Percentiles rank a stretch among this genome's conserved stretches.
These are phyloP conservation scores for Monotropa hypopitys DNA, from an alignment of 179 eudicot genomes.

Conservation along the genomic window DNA sequence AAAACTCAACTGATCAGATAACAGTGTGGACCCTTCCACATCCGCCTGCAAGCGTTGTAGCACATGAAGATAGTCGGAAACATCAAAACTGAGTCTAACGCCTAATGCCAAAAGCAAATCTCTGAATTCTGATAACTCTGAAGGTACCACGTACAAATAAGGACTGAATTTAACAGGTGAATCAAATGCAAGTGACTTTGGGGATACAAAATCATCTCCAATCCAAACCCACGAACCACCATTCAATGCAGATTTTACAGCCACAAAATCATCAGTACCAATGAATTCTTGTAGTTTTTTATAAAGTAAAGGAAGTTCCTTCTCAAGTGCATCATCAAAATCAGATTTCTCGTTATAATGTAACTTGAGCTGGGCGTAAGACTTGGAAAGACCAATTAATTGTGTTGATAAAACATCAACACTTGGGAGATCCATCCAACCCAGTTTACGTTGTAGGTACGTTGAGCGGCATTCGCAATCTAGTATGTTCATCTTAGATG, in stretches of 20 bases:
- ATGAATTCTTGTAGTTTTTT: slow-evolving; percentile 61
- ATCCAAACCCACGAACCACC: slow-evolving; percentile 94
- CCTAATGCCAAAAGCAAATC: slow-evolving; percentile 81
- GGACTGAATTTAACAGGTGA: slow-evolving; percentile 97
- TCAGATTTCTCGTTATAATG: slow-evolving; percentile 28
- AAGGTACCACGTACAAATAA: slow-evolving; percentile 89
- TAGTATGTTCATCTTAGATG: slow-evolving; percentile 67
- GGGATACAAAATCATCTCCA: slow-evolving; percentile 83
- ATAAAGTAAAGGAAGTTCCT: slow-evolving; percentile 52
- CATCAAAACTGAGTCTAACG: slow-evolving; percentile 71
- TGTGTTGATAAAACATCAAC: slow-evolving; percentile 56
- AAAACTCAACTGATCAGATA: slow-evolving; percentile 74
- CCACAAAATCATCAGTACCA: slow-evolving; percentile 31
- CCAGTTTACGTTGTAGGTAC: slow-evolving; percentile 56
- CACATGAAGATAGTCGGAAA: slow-evolving; percentile 60
- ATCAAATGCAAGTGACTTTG: slow-evolving; percentile 88
- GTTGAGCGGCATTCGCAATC: slow-evolving; percentile 62
- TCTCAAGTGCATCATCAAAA: slow-evolving; percentile 51
- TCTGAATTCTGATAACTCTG: slow-evolving; percentile 68
- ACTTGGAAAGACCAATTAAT: slow-evolving; percentile 49
- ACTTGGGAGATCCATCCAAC: slow-evolving; percentile 67
- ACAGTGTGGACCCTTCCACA: slow-evolving; percentile 43
- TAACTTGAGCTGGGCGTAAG: slow-evolving; percentile 46
- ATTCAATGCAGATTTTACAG: slow-evolving; percentile 51
- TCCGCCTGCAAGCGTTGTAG: slow-evolving; percentile 60